Conservation (phyloP, 257 asterid genomes). For the Jacaranda mimosifolia region DNA sequence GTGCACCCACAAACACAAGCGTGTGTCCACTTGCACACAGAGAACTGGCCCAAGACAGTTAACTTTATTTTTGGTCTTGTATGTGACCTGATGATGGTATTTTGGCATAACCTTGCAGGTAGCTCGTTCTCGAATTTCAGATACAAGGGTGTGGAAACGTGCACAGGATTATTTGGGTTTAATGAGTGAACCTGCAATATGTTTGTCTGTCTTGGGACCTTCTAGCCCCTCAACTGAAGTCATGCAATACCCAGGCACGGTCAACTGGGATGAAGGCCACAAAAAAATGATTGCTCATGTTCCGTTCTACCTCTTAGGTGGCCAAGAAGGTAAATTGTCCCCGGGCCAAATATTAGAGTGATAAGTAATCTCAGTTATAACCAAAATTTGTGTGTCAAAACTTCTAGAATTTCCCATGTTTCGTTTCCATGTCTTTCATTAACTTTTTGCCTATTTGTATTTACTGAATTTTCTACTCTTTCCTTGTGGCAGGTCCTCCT, state of each 20-base stretch:
- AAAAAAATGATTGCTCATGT: slow-evolving; percentile 78
- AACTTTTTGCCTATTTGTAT: not conserved
- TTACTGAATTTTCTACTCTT: slow-evolving; percentile 15
- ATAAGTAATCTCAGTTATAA: slow-evolving; percentile 7
- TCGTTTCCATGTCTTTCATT: not conserved
- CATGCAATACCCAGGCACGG: slow-evolving; percentile 71
- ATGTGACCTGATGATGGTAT: not conserved
- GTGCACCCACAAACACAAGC: not conserved
- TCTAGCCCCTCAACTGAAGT: slow-evolving; percentile 59
- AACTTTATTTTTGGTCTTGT: slow-evolving; percentile 1
- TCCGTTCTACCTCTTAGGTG: slow-evolving; percentile 84
- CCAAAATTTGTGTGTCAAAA: not conserved
- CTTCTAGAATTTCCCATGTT: not conserved
- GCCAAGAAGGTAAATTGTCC: slow-evolving; percentile 69
- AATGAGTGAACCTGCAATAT: slow-evolving; percentile 91
- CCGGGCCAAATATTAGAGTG: not conserved
- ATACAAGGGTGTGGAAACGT: slow-evolving; percentile 83
- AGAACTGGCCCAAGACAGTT: not conserved
- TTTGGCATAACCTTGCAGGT: slow-evolving; percentile 57
- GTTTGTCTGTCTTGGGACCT: slow-evolving; percentile 85
- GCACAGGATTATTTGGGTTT: slow-evolving; percentile 86
- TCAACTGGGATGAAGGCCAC: slow-evolving; percentile 81
- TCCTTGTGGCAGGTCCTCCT: slow-evolving; percentile 71
- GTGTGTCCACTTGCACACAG: not conserved
- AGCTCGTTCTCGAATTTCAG: slow-evolving; percentile 86